These are phyloP conservation scores for Acacia acuminata DNA, from an alignment of 306 rosid genomes.

Conservation along the genomic window DNA sequence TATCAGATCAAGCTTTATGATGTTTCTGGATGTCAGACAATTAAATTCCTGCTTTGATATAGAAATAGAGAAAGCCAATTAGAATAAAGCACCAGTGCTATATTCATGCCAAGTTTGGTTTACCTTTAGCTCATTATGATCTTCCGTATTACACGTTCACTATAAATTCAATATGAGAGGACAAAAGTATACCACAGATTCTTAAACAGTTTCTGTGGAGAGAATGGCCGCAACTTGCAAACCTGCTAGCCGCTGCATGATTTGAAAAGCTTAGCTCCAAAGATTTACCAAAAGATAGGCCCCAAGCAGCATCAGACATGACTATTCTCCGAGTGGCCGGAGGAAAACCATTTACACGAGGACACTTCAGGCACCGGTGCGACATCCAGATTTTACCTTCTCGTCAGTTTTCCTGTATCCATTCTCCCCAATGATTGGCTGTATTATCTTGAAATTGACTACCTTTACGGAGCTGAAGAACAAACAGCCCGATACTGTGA, in stretches of 20 bases:
- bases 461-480: no score
- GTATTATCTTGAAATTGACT: no score
- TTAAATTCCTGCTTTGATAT: neutral
- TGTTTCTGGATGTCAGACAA: neutral
- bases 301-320: constrained; percentile 96
- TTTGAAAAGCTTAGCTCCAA: constrained; percentile 91
- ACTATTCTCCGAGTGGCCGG: constrained; percentile 82
- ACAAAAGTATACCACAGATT: constrained; percentile 73
- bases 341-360: constrained; percentile 79
- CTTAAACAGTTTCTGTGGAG: constrained; percentile 90
- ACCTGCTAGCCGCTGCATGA: constrained; percentile 94
- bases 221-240: constrained; percentile 90
- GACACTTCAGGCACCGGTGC: constrained; percentile 90
- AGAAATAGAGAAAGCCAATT: constrained; percentile 8
- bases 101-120: constrained; percentile 21
- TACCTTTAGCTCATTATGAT: neutral
- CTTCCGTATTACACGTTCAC: constrained; percentile 23
- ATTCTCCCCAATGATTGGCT: no score
- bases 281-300: constrained; percentile 84
- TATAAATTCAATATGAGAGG: constrained; percentile 22
- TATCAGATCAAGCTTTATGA: neutral
- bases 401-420: neutral
- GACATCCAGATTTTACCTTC: constrained; percentile 96
- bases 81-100: constrained; percentile 22
- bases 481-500: no score